Percentiles rank a stretch among this genome's conserved stretches.
Conservation (phyloP, 2,329 filamentous ascomycete genomes). For the Ophiostoma himal-ulmi region DNA sequence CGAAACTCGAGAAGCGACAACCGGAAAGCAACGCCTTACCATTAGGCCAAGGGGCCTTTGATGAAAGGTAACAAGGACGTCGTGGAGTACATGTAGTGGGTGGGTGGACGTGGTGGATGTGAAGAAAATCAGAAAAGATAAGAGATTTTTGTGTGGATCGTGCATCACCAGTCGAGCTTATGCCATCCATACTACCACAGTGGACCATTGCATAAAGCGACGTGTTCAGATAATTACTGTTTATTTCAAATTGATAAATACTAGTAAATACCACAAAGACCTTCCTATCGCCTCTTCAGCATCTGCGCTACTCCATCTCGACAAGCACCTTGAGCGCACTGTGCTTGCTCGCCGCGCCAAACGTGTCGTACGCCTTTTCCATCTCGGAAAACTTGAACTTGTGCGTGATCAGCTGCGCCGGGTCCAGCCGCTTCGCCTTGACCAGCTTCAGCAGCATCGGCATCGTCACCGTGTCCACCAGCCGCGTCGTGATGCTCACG, state of each 20-base stretch:
- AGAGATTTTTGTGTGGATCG: neutral
- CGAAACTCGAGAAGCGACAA: conserved; percentile 3
- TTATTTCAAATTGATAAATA: neutral
- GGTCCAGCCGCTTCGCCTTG: conserved; percentile 38
- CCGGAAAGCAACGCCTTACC: conserved; percentile 21
- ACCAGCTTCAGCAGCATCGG: conserved; percentile 46
- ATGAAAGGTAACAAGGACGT: neutral
- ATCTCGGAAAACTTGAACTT: conserved; percentile 40
- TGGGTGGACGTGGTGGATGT: neutral
- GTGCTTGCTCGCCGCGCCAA: conserved; percentile 38
- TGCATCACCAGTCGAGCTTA: neutral
- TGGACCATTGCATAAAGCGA: too few relatives aligned
- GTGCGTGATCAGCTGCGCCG: conserved; percentile 42
- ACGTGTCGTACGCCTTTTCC: conserved; percentile 41
- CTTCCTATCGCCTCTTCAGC: neutral
- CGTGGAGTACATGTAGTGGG: neutral
- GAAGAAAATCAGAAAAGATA: neutral
- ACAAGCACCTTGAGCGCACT: conserved; percentile 42
- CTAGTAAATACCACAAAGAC: neutral
- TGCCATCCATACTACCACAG: too few relatives aligned
- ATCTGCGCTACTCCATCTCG: conserved; percentile 28
- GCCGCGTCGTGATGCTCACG: conserved; percentile 44
- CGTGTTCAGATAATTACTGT: too few relatives aligned
- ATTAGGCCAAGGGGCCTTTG: conserved; percentile 26
- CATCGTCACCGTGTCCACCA: conserved; percentile 44